These are phyloP conservation scores for Hanseniaspora singularis DNA, from an alignment of 805 yeast genomes.

Conservation along the genomic window DNA sequence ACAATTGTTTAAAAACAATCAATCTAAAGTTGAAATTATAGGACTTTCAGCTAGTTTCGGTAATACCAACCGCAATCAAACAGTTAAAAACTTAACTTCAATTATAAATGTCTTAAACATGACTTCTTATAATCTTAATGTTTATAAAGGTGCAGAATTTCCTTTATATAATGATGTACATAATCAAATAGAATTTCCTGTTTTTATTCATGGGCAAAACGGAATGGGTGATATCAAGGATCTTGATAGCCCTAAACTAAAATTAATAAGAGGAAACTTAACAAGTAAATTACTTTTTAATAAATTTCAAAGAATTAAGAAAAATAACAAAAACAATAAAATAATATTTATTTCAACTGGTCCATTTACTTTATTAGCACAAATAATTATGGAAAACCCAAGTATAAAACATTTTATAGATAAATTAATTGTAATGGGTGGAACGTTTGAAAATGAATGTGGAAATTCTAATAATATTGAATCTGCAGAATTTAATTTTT, in stretches of 20 bases:
- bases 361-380: slow-evolving; percentile 59
- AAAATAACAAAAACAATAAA: slow-evolving; percentile 27
- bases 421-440: slow-evolving; percentile 66
- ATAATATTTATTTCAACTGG: slow-evolving; percentile 64
- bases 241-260: slow-evolving; percentile 38
- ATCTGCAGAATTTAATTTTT: slow-evolving; percentile 63
- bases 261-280: not conserved
- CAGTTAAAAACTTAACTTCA: slow-evolving; percentile 59
- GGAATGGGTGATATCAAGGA: slow-evolving; percentile 69
- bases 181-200: slow-evolving; percentile 34
- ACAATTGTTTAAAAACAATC: slow-evolving; percentile 36
- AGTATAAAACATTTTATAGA: slow-evolving; percentile 38
- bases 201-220: slow-evolving; percentile 56
- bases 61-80: slow-evolving; percentile 48
- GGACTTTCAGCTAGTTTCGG: slow-evolving; percentile 75
- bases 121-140: slow-evolving; percentile 36
- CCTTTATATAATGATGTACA: slow-evolving; percentile 43
- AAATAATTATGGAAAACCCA: slow-evolving; percentile 44
- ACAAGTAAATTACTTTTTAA: not conserved
- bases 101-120: slow-evolving; percentile 48
- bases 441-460: slow-evolving; percentile 33
- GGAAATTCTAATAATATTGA: slow-evolving; percentile 40
- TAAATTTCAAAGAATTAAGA: slow-evolving; percentile 22
- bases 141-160: slow-evolving; percentile 50
- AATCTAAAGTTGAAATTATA: slow-evolving; percentile 26